Evolutionary conservation across 768 basidiomycete species (phyloP).

Genomic region (Xerocomus spinulosus): DNA sequence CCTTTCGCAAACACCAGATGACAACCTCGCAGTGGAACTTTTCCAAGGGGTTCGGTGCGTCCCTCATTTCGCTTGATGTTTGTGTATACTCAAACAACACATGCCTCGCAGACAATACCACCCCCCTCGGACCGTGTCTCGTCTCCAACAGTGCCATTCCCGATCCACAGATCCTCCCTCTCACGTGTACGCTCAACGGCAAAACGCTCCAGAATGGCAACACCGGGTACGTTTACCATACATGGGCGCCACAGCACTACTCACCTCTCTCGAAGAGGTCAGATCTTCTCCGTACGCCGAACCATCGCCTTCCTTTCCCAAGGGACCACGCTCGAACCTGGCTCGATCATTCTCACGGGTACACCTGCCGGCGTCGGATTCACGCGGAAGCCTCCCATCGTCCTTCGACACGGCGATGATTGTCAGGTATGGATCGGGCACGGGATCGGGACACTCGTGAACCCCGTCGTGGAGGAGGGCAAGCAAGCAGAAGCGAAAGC

Average conservation of each 20-base stretch:
- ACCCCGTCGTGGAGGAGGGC: slow-evolving; percentile 70
- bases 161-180: slow-evolving; percentile 59
- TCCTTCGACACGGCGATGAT: slow-evolving; percentile 69
- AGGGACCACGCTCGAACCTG: slow-evolving; percentile 77
- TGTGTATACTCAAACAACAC: background rate
- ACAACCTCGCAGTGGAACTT: slow-evolving; percentile 83
- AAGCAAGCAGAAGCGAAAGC: slow-evolving; percentile 35
- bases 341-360: slow-evolving; percentile 78
- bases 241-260: background rate
- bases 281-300: slow-evolving; percentile 75
- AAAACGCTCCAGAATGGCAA: slow-evolving; percentile 67
- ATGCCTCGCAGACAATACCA: slow-evolving; percentile 31
- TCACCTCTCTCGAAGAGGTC: slow-evolving; percentile 45
- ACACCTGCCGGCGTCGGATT: slow-evolving; percentile 83
- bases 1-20: slow-evolving; percentile 80
- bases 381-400: slow-evolving; percentile 63
- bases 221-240: slow-evolving; percentile 47
- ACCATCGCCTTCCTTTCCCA: slow-evolving; percentile 80
- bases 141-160: slow-evolving; percentile 61
- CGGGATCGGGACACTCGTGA: slow-evolving; percentile 78
- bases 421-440: slow-evolving; percentile 63
- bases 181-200: slow-evolving; percentile 67
- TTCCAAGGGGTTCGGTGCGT: slow-evolving; percentile 78
- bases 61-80: background rate
- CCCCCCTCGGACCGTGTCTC: slow-evolving; percentile 76